These are phyloP conservation scores for Fusarium buxicola DNA, from an alignment of 2,329 filamentous ascomycete species.

Conservation along the genomic window DNA sequence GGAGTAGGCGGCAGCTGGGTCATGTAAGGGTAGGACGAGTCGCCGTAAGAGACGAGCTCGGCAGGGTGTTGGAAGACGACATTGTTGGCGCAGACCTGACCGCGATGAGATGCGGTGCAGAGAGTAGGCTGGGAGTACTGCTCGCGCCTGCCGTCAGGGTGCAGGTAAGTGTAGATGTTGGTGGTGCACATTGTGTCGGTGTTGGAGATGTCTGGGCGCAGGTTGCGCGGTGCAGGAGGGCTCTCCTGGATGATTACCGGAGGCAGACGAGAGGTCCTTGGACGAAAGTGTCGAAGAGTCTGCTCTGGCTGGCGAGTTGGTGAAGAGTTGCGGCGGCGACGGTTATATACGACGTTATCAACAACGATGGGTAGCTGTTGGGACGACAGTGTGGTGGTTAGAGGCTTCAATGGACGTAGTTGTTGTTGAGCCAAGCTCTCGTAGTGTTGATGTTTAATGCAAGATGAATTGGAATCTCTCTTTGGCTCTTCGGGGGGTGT, in stretches of 20 bases:
- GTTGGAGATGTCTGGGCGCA: slow-evolving; percentile 25
- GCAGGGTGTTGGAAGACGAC: slow-evolving; percentile 56
- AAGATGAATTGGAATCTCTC: slow-evolving; percentile 35
- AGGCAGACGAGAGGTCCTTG: slow-evolving; percentile 26
- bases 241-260: slow-evolving; percentile 42
- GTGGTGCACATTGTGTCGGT: slow-evolving; percentile 63
- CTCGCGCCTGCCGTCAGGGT: slow-evolving; percentile 57
- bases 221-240: slow-evolving; percentile 36
- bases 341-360: slow-evolving; percentile 41
- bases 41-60: slow-evolving; percentile 51
- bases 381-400: slow-evolving; percentile 36
- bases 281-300: slow-evolving; percentile 8
- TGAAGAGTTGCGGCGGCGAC: slow-evolving; percentile 24
- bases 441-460: slow-evolving; percentile 15
- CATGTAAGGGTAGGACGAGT: slow-evolving; percentile 46
- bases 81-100: slow-evolving; percentile 56
- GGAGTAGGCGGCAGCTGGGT: slow-evolving; percentile 56
- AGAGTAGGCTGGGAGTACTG: slow-evolving; percentile 51
- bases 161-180: slow-evolving; percentile 59
- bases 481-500: slow-evolving; percentile 23
- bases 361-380: slow-evolving; percentile 28
- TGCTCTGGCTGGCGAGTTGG: slow-evolving; percentile 22
- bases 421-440: slow-evolving; percentile 8
- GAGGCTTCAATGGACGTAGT: slow-evolving; percentile 17
- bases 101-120: slow-evolving; percentile 55